Evolutionary conservation across 768 basidiomycete genomes (phyloP), one percentile per base, ranked within the genome.

Genomic region (Coprinellus micaceus): DNA sequence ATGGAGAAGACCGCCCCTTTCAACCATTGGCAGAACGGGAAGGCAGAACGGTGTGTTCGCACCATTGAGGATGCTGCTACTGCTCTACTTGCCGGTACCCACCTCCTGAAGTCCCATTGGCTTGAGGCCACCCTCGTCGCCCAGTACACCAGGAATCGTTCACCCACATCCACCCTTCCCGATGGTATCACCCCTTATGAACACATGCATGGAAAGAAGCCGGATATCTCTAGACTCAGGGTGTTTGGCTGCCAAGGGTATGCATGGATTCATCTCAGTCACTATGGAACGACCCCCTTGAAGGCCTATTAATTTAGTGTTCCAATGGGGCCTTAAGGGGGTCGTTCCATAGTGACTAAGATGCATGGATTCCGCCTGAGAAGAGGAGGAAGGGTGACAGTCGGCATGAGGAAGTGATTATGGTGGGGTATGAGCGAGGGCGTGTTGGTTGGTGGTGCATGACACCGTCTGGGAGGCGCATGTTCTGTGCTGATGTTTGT

Each of bases 11-110:
- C 67, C 4, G 63, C 60, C 1, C 66, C 71, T 0, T 71, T 71
- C 58, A 62, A 67, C 0, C 69, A 73, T 40, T 62, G 65, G 9
- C 71, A 77, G 47, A 82, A 80, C 58, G 71, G 75, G 19, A 66
- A 76, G 1, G 74, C 75, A 1, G 74, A 82, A 57, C 58, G 69
- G 1, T 56, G 59, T 1, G 78, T 79, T 39, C 58, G 67, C 1
- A 72, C 70, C 0, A 60, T 80, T 22, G 58, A 63, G 0, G 69
- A 77, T 21, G 60, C 56, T 12, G 63, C 68, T 3, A 58, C 52
- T 10, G 60, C 69, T 0, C 69, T 77, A 63, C 62, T 76, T 5
- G 40, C 52, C 17, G 60, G 60, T 15, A 48, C 61, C 3, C 24
- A 57, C 17, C 57, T 65, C 13, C 64, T 63, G 10, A 17, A 29